These are phyloP conservation scores for Lotmaria passim DNA, from an alignment of 208 protist species.

Conservation along the genomic window DNA sequence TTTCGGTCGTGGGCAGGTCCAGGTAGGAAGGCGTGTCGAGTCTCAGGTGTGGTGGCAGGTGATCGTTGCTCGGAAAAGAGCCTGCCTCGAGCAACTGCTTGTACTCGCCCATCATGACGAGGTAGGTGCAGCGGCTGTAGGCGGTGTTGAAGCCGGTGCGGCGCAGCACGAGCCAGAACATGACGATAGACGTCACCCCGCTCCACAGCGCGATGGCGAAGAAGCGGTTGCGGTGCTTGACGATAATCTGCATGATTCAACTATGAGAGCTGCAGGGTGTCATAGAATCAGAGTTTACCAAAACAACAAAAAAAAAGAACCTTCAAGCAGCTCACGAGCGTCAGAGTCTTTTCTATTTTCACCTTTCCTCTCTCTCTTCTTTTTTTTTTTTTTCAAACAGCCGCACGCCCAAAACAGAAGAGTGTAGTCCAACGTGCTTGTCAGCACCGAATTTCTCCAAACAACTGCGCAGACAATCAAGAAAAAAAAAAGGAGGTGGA, in stretches of 20 bases:
- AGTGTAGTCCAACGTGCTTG: no score
- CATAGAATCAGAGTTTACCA: background rate
- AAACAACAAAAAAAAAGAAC: constrained; percentile 1
- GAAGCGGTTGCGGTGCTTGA: constrained; percentile 73
- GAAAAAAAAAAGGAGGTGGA: no score
- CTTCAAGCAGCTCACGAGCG: no score
- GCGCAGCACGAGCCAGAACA: constrained; percentile 83
- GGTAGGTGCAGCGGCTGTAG: constrained; percentile 78
- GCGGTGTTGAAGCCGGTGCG: constrained; percentile 83
- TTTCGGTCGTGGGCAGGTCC: constrained; percentile 72
- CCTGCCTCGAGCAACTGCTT: constrained; percentile 78
- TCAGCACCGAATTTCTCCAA: no score
- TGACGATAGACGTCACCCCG: constrained; percentile 61
- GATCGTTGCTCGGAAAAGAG: constrained; percentile 69
- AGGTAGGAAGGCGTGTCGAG: constrained; percentile 81
- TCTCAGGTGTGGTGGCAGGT: constrained; percentile 81
- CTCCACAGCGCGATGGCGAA: constrained; percentile 68
- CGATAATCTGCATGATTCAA: constrained; percentile 80
- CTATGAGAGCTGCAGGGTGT: no score
- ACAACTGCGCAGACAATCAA: no score
- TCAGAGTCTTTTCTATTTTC: no score
- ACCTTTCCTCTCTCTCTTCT: no score
- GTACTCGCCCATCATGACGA: constrained; percentile 88
- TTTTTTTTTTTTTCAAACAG: no score
- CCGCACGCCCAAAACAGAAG: no score